These are phyloP conservation scores for Thielaviopsis musarum DNA, from an alignment of 2,329 filamentous ascomycete genomes.

Conservation along the genomic window DNA sequence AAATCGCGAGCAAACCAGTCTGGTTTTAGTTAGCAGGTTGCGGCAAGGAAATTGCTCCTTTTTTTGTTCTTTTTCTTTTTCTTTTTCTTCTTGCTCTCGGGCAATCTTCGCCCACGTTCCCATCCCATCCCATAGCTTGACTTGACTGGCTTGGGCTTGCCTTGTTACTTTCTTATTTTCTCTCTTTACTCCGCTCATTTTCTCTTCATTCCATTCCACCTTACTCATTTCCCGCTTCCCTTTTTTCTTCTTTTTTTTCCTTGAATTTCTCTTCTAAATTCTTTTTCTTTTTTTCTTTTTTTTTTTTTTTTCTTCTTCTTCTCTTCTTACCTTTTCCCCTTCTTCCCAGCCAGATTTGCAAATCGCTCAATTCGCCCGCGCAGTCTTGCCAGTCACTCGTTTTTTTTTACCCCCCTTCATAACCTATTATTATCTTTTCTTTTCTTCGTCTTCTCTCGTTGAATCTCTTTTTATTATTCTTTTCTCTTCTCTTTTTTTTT, in stretches of 20 bases:
- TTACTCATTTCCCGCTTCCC: background rate
- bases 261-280: background rate
- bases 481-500: background rate
- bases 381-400: constrained; percentile 9
- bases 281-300: background rate
- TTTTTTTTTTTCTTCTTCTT: background rate
- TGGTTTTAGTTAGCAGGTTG: too few relatives aligned
- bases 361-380: background rate
- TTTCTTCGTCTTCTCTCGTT: background rate
- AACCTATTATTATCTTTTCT: background rate
- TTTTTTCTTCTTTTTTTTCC: background rate
- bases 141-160: background rate
- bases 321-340: background rate
- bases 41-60: background rate
- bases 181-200: too few relatives aligned
- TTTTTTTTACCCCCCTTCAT: background rate
- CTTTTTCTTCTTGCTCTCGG: background rate
- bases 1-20: background rate
- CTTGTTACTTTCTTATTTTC: background rate
- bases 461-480: background rate
- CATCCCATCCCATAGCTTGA: background rate
- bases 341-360: background rate
- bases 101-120: too few relatives aligned
- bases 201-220: background rate
- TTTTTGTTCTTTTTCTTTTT: background rate